phyloP scores from a whole-genome alignment of 495 filamentous ascomycete genomes.

The Mycothermus thermophilus region DNA sequence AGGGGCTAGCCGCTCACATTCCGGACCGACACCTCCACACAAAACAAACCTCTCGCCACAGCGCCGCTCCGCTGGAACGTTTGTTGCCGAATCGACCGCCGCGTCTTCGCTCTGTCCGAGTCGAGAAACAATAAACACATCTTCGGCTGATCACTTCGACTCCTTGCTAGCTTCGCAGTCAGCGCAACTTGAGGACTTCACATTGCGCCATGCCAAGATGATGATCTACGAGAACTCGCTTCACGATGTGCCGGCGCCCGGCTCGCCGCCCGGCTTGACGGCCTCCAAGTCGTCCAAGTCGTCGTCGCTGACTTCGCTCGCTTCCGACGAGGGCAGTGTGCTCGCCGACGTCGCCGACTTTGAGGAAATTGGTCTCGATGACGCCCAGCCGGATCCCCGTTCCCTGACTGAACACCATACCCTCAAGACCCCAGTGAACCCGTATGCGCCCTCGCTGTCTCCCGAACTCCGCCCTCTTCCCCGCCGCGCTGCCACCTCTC shows the following conservation, averaged over 20 bases:
- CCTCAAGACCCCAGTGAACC: conserved; percentile 29
- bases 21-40: conserved; percentile 6
- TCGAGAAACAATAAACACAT: conserved; percentile 4
- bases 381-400: conserved; percentile 26
- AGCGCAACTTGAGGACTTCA: too few species aligned
- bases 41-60: conserved; percentile 5
- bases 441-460: conserved; percentile 28
- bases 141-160: not conserved
- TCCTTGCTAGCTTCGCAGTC: too few species aligned
- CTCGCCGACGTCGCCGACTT: conserved; percentile 67
- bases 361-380: conserved; percentile 85
- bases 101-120: not conserved
- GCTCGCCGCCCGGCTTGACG: conserved; percentile 72
- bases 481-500: conserved; percentile 20
- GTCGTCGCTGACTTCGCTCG: conserved; percentile 70
- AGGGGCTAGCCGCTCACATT: conserved; percentile 13
- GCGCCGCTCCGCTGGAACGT: conserved; percentile 11
- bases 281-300: conserved; percentile 81
- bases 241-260: conserved; percentile 42
- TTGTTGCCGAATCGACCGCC: conserved; percentile 11
- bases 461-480: conserved; percentile 28
- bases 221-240: conserved; percentile 39
- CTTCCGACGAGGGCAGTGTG: conserved; percentile 50
- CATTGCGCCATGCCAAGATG: conserved; percentile 29
- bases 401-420: conserved; percentile 32